Base-by-base conservation (phyloP, 2,329 filamentous ascomycete genomes). In the Penicillium sp. region DNA sequence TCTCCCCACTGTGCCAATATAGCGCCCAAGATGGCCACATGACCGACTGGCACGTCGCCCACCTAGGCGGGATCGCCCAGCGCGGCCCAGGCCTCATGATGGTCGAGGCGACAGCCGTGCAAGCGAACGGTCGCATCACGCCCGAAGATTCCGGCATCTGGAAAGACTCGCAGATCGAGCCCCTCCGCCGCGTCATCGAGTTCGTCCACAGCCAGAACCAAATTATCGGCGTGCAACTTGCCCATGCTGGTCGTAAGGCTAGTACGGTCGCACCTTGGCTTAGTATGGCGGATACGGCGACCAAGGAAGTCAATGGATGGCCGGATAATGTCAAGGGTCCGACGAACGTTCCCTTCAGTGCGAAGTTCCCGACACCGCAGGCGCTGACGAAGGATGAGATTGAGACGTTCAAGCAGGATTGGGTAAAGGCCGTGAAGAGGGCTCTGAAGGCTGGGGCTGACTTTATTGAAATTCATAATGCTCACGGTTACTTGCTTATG, bases 21-120 rank as follows among this genome's bases (percentile, higher is more conserved):
- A 81, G 77, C 6, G 80, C 83, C 12, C 64, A 83, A 37, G 79
- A 86, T 64, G 84, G 91, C 33, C 86, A 92, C 69, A 75, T 86
- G 56, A 91, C 87, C 1, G 79, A 87, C 65, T 95, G 84, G 80
- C 89, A 95, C 68, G 75, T 92, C 41, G 83, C 89, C 13, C 90
- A 95, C 64, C 77, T 92, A 22, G 88, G 89, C 49, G 84, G 88
- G 53, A 90, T 90, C 59, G 80, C 88, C 18, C 77, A 86, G 50
- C 82, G 86, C 48, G 91, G 91, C 11, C 84, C 87, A 0, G 87
- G 82, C 1, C 75, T 95, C 14, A 75, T 86, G 41, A 81, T 90
- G 52, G 77, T 91, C 49, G 91, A 95, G 73, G 89, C 90, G 22
- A 90, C 88, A 0, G 77, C 83, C 28, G 87, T 95, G 0, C 76